A percentile compares a stretch with the other conserved stretches of the same genome.
Evolutionary conservation across 2,329 filamentous ascomycete genomes (phyloP).

Genomic region (Cladosporium sp.): DNA sequence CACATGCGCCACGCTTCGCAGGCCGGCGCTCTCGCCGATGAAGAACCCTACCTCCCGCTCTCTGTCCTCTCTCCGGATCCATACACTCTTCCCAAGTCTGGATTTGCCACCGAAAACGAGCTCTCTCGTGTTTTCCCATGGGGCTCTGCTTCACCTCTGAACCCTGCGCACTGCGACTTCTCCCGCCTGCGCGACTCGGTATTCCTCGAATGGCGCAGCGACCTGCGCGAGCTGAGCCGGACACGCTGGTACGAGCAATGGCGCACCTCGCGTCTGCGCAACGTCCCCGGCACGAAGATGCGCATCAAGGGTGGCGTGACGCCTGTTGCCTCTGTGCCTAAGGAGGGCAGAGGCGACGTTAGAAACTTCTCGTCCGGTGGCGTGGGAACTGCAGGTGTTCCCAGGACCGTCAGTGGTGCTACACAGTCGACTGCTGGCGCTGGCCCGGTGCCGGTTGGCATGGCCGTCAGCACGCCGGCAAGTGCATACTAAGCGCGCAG

Average conservation of each 20-base stretch:
- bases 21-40: constrained; percentile 42
- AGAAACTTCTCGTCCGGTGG: constrained; percentile 14
- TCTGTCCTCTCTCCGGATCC: constrained; percentile 93
- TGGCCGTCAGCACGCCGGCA: constrained; percentile 5
- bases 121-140: constrained; percentile 81
- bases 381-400: constrained; percentile 19
- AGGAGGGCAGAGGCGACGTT: constrained; percentile 30
- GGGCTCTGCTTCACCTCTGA: constrained; percentile 94
- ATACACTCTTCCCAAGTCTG: constrained; percentile 70
- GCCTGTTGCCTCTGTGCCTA: constrained; percentile 37
- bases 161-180: constrained; percentile 92
- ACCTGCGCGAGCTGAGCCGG: constrained; percentile 85
- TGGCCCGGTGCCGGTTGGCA: background rate
- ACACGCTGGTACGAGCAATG: constrained; percentile 96
- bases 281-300: constrained; percentile 30
- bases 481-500: background rate
- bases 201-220: constrained; percentile 89
- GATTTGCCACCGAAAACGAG: constrained; percentile 75
- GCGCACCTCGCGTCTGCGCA: constrained; percentile 64
- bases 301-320: constrained; percentile 40
- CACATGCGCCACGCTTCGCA: constrained; percentile 47
- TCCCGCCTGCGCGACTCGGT: constrained; percentile 85
- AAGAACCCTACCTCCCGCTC: constrained; percentile 74
- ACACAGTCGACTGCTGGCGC: background rate
- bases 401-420: constrained; percentile 25